A percentile compares a stretch with the other conserved stretches of the same genome.
Evolutionary conservation across 495 filamentous ascomycete genomes (phyloP).

Genomic region (Parmelia sp.): DNA sequence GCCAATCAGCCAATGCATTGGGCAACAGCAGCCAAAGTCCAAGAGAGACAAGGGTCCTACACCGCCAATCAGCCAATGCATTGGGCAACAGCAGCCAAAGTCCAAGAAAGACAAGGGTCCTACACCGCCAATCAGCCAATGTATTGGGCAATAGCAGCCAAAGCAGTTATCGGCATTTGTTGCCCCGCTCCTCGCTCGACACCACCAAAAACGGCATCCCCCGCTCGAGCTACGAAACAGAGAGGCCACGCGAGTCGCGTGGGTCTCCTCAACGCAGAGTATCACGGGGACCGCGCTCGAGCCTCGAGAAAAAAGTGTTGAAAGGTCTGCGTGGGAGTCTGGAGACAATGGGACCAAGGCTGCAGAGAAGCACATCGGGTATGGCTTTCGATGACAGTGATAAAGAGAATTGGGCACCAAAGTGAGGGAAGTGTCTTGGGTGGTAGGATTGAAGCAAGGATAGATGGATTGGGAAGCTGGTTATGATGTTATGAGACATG

Average conservation of each 20-base stretch:
- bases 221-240: constrained; percentile 15
- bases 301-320: constrained; percentile 12
- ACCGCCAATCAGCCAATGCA: constrained; percentile 17
- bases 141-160: constrained; percentile 4
- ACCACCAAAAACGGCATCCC: constrained; percentile 10
- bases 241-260: neutral
- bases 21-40: too few relatives aligned
- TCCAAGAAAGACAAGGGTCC: too few relatives aligned
- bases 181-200: constrained; percentile 15
- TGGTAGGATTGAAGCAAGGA: neutral
- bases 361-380: constrained; percentile 26
- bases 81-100: too few relatives aligned
- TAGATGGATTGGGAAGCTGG: neutral
- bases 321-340: constrained; percentile 7
- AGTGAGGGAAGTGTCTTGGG: neutral
- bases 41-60: constrained; percentile 11
- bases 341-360: constrained; percentile 14
- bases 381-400: constrained; percentile 23
- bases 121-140: constrained; percentile 19
- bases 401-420: constrained; percentile 9
- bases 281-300: constrained; percentile 14
- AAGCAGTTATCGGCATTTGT: neutral
- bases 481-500: constrained; percentile 5
- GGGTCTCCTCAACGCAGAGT: constrained; percentile 2
- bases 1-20: constrained; percentile 16